These are phyloP conservation scores for Platismatia glauca DNA, from an alignment of 495 filamentous ascomycete species.

Conservation along the genomic window DNA sequence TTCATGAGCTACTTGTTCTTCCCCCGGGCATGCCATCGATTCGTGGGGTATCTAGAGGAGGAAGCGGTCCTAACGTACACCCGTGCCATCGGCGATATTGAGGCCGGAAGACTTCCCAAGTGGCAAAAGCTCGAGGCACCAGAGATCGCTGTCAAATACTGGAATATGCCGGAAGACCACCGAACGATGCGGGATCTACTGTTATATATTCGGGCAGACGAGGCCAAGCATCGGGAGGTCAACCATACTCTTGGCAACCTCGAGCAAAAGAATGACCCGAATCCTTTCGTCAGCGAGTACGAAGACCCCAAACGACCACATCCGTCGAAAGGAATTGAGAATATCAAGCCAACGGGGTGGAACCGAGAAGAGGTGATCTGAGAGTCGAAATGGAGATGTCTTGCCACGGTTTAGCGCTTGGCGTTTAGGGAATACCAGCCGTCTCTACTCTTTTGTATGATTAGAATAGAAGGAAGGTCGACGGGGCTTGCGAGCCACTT, in stretches of 20 bases:
- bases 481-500: background rate
- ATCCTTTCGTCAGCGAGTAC: slow-evolving; percentile 77
- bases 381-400: slow-evolving; percentile 20
- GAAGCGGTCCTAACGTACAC: slow-evolving; percentile 96
- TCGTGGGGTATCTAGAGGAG: slow-evolving; percentile 95
- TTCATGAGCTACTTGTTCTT: slow-evolving; percentile 85
- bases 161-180: slow-evolving; percentile 80
- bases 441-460: slow-evolving; percentile 18
- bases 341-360: slow-evolving; percentile 63
- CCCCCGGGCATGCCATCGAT: slow-evolving; percentile 84
- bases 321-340: slow-evolving; percentile 61
- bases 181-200: slow-evolving; percentile 79
- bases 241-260: slow-evolving; percentile 91
- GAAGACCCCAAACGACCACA: slow-evolving; percentile 53
- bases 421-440: slow-evolving; percentile 20
- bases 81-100: slow-evolving; percentile 74
- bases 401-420: slow-evolving; percentile 19
- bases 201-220: slow-evolving; percentile 83
- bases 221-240: slow-evolving; percentile 94
- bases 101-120: slow-evolving; percentile 68
- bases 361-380: slow-evolving; percentile 75
- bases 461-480: background rate
- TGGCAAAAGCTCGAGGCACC: slow-evolving; percentile 77
- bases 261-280: slow-evolving; percentile 72
- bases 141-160: slow-evolving; percentile 82